Evolutionary conservation across 176 grass and related monocot genomes (phyloP).

Genomic region (Paspalum vaginatum): DNA sequence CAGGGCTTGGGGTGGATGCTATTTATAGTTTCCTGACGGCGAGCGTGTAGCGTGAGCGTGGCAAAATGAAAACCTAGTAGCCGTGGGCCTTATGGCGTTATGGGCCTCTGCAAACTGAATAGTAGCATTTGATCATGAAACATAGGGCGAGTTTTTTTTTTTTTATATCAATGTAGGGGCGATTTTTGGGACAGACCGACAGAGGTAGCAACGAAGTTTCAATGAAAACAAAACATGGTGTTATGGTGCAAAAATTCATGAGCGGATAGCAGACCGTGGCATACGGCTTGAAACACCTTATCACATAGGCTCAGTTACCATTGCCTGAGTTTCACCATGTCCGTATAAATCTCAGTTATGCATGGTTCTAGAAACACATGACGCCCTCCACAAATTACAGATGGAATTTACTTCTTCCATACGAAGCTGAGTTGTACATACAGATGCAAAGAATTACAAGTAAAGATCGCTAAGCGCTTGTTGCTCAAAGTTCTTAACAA

Average conservation of each 20-base stretch:
- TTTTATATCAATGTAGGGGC: no score
- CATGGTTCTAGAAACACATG: neutral
- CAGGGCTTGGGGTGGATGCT: neutral
- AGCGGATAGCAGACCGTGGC: neutral
- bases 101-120: neutral
- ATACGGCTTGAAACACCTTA: neutral
- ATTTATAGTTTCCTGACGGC: conserved; percentile 8
- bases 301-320: neutral
- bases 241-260: no score
- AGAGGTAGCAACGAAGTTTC: no score
- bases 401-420: neutral
- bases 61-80: conserved; percentile 1
- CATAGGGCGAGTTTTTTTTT: no score
- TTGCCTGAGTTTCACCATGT: neutral
- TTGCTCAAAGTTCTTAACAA: neutral
- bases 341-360: neutral
- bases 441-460: neutral
- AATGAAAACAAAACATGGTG: no score
- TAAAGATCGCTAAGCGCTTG: neutral
- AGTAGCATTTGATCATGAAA: no score
- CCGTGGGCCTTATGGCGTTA: neutral
- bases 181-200: no score
- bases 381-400: neutral
- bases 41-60: neutral
- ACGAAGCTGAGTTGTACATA: neutral